phyloP scores from a whole-genome alignment of 1,139 yeast species.

The Pichia inconspicua region DNA sequence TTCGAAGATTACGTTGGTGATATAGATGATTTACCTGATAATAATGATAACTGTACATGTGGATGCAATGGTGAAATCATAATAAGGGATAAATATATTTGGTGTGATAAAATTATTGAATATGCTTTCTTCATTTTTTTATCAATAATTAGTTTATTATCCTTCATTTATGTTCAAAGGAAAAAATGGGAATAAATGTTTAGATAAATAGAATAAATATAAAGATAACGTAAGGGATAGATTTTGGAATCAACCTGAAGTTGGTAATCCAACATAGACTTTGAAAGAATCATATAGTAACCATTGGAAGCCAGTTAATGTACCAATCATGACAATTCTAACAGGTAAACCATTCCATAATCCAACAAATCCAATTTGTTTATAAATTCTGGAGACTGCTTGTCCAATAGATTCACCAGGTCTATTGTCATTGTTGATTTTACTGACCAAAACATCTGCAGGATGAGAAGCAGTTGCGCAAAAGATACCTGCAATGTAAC shows the following conservation, averaged over 20 bases:
- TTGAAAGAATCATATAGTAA: slow-evolving; percentile 90
- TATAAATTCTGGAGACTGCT: slow-evolving; percentile 68
- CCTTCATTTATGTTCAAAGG: slow-evolving; percentile 23
- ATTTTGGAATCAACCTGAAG: slow-evolving; percentile 47
- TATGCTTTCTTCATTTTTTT: slow-evolving; percentile 7
- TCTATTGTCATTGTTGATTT: slow-evolving; percentile 69
- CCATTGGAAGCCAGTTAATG: slow-evolving; percentile 96
- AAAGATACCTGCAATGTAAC: slow-evolving; percentile 92
- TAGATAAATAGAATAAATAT: not conserved
- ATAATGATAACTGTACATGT: not conserved
- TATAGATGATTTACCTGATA: not conserved
- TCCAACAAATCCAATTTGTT: slow-evolving; percentile 77
- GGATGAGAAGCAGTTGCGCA: slow-evolving; percentile 95
- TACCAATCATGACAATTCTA: slow-evolving; percentile 93
- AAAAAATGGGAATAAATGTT: slow-evolving; percentile 19
- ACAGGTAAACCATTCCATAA: slow-evolving; percentile 93
- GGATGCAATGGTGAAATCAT: not conserved
- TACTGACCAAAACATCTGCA: slow-evolving; percentile 94
- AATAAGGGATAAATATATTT: not conserved
- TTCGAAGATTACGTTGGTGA: slow-evolving; percentile 11
- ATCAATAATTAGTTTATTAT: slow-evolving; percentile 21
- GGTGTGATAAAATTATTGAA: slow-evolving; percentile 8
- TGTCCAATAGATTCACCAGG: slow-evolving; percentile 58
- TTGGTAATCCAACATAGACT: slow-evolving; percentile 83
- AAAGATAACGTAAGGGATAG: not conserved